Conservation (phyloP, 2,329 filamentous ascomycete genomes). For the Colletotrichum musicola region DNA sequence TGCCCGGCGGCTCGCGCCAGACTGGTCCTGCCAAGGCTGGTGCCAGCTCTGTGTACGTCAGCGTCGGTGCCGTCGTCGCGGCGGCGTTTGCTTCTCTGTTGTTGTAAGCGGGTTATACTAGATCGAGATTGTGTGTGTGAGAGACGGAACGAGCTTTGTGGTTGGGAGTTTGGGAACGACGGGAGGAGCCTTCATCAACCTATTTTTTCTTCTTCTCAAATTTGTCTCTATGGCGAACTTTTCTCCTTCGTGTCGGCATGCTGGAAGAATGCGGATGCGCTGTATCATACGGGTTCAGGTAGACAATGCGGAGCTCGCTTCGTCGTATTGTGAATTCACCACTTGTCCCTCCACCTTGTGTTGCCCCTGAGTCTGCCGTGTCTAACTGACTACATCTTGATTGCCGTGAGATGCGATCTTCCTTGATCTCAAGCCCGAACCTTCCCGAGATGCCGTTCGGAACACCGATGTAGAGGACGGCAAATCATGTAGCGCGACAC, state of each 20-base stretch:
- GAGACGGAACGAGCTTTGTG: not conserved
- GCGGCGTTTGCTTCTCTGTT: slow-evolving; percentile 26
- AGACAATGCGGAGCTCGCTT: slow-evolving; percentile 33
- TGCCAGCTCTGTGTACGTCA: slow-evolving; percentile 7
- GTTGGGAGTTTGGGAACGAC: not conserved
- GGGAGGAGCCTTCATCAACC: not conserved
- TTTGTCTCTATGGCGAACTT: slow-evolving; percentile 24
- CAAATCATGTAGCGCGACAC: slow-evolving; percentile 59
- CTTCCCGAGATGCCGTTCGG: slow-evolving; percentile 61
- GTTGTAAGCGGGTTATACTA: slow-evolving; percentile 8
- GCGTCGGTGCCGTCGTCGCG: slow-evolving; percentile 20
- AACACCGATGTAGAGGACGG: slow-evolving; percentile 75
- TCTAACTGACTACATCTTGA: not conserved
- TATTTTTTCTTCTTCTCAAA: not conserved
- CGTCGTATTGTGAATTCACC: not conserved
- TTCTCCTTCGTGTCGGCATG: slow-evolving; percentile 4
- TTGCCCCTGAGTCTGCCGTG: too few relatives aligned
- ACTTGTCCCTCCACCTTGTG: not conserved
- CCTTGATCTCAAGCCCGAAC: slow-evolving; percentile 4
- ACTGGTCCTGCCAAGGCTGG: slow-evolving; percentile 14
- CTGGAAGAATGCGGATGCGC: slow-evolving; percentile 8
- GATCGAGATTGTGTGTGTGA: slow-evolving; percentile 1
- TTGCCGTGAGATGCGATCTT: not conserved
- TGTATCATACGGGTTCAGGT: slow-evolving; percentile 34
- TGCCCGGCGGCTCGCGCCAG: slow-evolving; percentile 3